Conservation (phyloP, 306 rosid species). For the Acmispon strigosus region DNA sequence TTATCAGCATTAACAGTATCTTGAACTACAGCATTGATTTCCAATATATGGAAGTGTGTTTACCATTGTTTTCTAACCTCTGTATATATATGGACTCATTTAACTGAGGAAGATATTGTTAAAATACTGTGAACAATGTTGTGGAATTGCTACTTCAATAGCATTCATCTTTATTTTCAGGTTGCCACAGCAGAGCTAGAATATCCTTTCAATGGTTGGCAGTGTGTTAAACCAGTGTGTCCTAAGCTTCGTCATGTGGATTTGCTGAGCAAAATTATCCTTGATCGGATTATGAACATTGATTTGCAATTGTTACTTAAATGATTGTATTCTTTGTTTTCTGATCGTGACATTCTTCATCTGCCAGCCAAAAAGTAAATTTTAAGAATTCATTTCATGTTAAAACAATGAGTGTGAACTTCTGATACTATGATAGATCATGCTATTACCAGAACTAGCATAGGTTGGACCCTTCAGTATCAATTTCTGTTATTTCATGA, state of each 20-base stretch:
- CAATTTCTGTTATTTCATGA: too few relatives aligned
- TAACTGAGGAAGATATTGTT: conserved; percentile 48
- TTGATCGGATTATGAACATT: too few relatives aligned
- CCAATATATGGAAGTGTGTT: background rate
- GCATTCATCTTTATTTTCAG: conserved; percentile 41
- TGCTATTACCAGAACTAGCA: too few relatives aligned
- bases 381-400: too few relatives aligned
- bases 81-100: conserved; percentile 61
- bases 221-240: background rate
- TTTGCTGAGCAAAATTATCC: conserved; percentile 53
- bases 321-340: too few relatives aligned
- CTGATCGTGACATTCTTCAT: too few relatives aligned
- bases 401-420: too few relatives aligned
- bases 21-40: background rate
- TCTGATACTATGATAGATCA: too few relatives aligned
- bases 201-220: conserved; percentile 40
- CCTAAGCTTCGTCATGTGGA: conserved; percentile 44
- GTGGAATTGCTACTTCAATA: conserved; percentile 45
- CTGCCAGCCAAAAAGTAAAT: too few relatives aligned
- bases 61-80: conserved; percentile 8
- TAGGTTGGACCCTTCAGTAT: too few relatives aligned
- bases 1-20: background rate
- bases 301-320: too few relatives aligned
- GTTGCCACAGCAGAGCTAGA: conserved; percentile 43
- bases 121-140: conserved; percentile 48